Conservation (phyloP, 148 eudicot species). For the Dysphania ambrosioides region DNA sequence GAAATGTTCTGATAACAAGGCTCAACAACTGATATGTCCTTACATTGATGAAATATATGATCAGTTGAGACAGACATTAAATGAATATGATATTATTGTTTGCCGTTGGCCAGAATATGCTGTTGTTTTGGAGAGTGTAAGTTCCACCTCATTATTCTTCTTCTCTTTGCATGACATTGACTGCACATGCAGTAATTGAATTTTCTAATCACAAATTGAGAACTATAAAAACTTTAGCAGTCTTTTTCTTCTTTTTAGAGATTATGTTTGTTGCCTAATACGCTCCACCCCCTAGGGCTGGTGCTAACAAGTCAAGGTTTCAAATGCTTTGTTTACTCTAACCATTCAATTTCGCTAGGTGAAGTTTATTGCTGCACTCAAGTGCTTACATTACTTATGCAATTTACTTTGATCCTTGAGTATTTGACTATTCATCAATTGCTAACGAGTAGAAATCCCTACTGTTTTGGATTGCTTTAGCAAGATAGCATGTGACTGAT, state of each 20-base stretch:
- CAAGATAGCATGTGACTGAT: background rate
- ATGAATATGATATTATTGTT: constrained; percentile 35
- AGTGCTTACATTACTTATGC: background rate
- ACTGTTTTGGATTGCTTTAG: background rate
- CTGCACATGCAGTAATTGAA: constrained; percentile 1
- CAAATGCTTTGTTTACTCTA: background rate
- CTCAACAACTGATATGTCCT: constrained; percentile 31
- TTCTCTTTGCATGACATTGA: background rate
- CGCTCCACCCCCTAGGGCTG: background rate
- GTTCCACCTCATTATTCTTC: constrained; percentile 3
- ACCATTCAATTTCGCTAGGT: background rate
- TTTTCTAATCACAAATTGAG: background rate
- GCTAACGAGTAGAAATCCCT: background rate
- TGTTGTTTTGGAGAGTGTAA: constrained; percentile 34
- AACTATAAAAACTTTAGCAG: background rate
- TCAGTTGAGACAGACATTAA: constrained; percentile 35
- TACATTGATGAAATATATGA: constrained; percentile 34
- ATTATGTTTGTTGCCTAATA: background rate
- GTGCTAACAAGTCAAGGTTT: background rate
- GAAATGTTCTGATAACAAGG: constrained; percentile 28
- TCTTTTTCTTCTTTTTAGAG: background rate
- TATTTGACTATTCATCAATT: background rate
- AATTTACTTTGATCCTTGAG: background rate
- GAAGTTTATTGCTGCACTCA: background rate
- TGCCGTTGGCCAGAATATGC: constrained; percentile 42